Evolutionary conservation across 2,329 filamentous ascomycete species (phyloP).

Genomic region (Phyllosticta capitalensis): DNA sequence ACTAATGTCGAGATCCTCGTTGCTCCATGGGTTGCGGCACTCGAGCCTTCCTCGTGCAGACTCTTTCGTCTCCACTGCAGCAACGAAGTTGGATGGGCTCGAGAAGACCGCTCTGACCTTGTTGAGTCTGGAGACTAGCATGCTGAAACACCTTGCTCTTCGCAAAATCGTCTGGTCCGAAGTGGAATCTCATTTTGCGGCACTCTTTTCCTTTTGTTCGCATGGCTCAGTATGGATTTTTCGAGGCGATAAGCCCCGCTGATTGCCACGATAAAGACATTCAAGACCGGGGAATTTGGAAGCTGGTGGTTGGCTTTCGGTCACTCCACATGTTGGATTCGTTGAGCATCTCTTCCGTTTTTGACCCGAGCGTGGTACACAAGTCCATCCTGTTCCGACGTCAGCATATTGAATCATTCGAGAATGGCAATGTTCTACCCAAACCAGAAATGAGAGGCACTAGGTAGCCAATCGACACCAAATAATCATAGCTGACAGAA

Average conservation of each 20-base stretch:
- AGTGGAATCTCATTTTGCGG: too few species aligned
- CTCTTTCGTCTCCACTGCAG: constrained; percentile 11
- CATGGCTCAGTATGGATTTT: too few species aligned
- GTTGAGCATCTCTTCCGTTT: too few species aligned
- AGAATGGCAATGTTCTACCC: not conserved
- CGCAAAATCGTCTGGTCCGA: not conserved
- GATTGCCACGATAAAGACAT: not conserved
- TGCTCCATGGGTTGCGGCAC: constrained; percentile 13
- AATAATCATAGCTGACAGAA: not conserved
- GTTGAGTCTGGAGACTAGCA: not conserved
- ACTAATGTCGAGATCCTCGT: constrained; percentile 15
- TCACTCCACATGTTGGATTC: too few species aligned
- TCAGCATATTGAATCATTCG: too few species aligned
- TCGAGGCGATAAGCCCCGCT: not conserved
- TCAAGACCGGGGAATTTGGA: not conserved
- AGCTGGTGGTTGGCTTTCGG: not conserved
- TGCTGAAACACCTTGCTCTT: not conserved
- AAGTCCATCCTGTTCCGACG: too few species aligned
- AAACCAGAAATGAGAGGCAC: not conserved
- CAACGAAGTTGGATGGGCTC: constrained; percentile 11
- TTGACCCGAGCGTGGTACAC: too few species aligned
- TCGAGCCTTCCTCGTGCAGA: constrained; percentile 10
- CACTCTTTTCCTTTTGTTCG: not conserved
- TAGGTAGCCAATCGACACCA: not conserved
- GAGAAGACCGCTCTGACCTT: constrained; percentile 5